Conservation (phyloP, 495 filamentous ascomycete genomes). For the Podospora didyma region DNA sequence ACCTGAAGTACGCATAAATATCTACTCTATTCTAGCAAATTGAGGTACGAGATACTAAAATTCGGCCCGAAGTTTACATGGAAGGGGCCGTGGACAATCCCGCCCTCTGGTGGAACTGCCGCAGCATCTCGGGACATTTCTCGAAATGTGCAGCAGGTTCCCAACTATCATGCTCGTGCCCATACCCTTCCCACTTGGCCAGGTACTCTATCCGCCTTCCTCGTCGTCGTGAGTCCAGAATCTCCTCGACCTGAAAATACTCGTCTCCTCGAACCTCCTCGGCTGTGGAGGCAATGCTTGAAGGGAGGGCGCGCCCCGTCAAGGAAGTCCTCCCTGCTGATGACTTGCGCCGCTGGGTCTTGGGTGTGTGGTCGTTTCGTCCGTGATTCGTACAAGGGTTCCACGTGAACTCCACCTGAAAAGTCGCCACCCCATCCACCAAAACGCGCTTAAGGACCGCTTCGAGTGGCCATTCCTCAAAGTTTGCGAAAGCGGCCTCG, state of each 20-base stretch:
- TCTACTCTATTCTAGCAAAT: too few species aligned
- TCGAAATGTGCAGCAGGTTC: slow-evolving; percentile 13
- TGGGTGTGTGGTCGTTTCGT: slow-evolving; percentile 3
- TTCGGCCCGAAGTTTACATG: slow-evolving; percentile 2
- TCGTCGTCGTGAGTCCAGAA: slow-evolving; percentile 5
- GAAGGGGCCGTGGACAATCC: slow-evolving; percentile 7
- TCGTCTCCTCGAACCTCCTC: slow-evolving; percentile 12
- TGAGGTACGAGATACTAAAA: too few species aligned
- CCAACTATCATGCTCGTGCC: slow-evolving; percentile 15
- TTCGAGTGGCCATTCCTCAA: slow-evolving; percentile 3
- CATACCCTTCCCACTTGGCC: slow-evolving; percentile 16
- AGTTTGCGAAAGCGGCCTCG: background rate
- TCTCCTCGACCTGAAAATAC: slow-evolving; percentile 17
- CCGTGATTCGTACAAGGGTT: slow-evolving; percentile 12
- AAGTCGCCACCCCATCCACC: background rate
- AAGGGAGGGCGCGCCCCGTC: slow-evolving; percentile 12
- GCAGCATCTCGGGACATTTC: slow-evolving; percentile 10
- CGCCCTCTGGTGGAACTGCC: slow-evolving; percentile 13
- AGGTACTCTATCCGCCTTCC: slow-evolving; percentile 10
- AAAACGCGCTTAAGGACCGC: background rate
- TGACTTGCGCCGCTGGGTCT: slow-evolving; percentile 12
- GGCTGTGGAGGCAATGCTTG: slow-evolving; percentile 10
- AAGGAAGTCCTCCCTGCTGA: slow-evolving; percentile 14
- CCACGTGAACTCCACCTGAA: slow-evolving; percentile 5
- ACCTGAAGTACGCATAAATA: slow-evolving; percentile 7